phyloP scores from a whole-genome alignment of 202 grass and related monocot genomes.

The Brachypodium distachyon region DNA sequence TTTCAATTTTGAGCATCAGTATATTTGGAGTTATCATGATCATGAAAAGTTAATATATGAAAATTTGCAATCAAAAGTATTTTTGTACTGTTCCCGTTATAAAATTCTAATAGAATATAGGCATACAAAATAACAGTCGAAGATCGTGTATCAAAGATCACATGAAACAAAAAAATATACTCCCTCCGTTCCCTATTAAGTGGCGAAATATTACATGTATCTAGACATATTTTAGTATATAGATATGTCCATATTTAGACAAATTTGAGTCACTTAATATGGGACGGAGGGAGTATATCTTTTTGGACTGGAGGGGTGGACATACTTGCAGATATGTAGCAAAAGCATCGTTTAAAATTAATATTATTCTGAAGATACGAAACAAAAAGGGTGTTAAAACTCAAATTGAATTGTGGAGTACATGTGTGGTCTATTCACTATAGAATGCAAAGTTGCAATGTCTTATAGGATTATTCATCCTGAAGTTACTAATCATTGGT shows the following conservation, averaged over 20 bases:
- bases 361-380: not conserved
- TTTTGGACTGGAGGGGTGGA: not conserved
- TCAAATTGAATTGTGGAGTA: not conserved
- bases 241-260: no score
- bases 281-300: no score
- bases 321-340: not conserved
- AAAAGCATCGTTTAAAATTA: not conserved
- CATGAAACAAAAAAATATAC: not conserved
- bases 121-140: not conserved
- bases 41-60: not conserved
- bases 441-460: constrained; percentile 1
- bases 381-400: not conserved
- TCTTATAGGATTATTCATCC: not conserved
- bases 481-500: not conserved
- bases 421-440: not conserved
- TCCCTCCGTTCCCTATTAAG: no score
- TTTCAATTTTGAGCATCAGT: not conserved
- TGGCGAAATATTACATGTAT: no score
- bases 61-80: not conserved
- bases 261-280: no score
- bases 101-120: not conserved
- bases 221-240: no score
- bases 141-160: not conserved
- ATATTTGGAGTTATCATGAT: not conserved
- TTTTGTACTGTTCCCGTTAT: not conserved